These are phyloP conservation scores for Bretschneidera sinensis DNA, from an alignment of 345 rosid genomes.

Conservation along the genomic window DNA sequence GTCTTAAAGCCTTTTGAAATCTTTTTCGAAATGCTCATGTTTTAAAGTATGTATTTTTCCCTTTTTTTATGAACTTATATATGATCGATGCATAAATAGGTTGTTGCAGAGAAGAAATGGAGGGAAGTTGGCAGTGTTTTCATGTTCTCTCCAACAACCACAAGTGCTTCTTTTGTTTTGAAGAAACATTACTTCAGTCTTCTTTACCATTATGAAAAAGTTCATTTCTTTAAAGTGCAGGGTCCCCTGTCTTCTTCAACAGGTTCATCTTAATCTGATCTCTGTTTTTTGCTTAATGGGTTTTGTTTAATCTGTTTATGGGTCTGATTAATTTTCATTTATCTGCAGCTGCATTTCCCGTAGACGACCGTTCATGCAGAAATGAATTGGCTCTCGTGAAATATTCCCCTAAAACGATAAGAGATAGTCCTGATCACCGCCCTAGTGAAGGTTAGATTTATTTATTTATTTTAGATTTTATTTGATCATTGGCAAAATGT, in stretches of 20 bases:
- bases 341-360: slow-evolving; percentile 44
- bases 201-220: slow-evolving; percentile 89
- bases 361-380: slow-evolving; percentile 32
- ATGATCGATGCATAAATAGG: slow-evolving; percentile 36
- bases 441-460: slow-evolving; percentile 46
- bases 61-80: too few species aligned
- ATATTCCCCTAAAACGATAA: slow-evolving; percentile 38
- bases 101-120: slow-evolving; percentile 97
- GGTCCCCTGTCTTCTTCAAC: slow-evolving; percentile 57
- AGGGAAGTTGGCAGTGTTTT: slow-evolving; percentile 95
- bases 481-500: background rate
- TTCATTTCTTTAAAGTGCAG: slow-evolving; percentile 63
- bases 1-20: background rate
- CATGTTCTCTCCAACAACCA: slow-evolving; percentile 80
- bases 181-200: slow-evolving; percentile 79
- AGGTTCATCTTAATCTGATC: slow-evolving; percentile 24
- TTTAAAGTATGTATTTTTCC: background rate
- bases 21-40: background rate
- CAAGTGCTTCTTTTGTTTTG: slow-evolving; percentile 92
- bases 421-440: slow-evolving; percentile 28
- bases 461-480: background rate
- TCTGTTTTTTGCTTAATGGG: slow-evolving; percentile 10
- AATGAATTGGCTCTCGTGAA: slow-evolving; percentile 59
- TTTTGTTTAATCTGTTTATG: slow-evolving; percentile 6
- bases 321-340: background rate